These are phyloP conservation scores for Candida glaebosa DNA, from an alignment of 805 yeast genomes.

Conservation along the genomic window DNA sequence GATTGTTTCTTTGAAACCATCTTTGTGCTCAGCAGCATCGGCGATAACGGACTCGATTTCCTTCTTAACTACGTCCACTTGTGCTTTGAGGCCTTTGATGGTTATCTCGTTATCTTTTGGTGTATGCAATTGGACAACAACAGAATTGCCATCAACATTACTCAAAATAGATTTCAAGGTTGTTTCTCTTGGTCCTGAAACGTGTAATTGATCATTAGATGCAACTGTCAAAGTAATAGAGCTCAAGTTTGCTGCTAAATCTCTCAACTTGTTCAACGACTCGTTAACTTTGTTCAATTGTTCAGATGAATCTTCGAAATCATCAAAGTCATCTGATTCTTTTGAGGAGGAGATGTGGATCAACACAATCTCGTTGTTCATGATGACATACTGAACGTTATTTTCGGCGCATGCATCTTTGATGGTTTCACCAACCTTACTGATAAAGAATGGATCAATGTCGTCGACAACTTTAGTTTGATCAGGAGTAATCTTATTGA, in stretches of 20 bases:
- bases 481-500: slow-evolving; percentile 69
- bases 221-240: slow-evolving; percentile 51
- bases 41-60: slow-evolving; percentile 54
- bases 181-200: slow-evolving; percentile 55
- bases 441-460: slow-evolving; percentile 59
- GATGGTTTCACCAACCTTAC: slow-evolving; percentile 42
- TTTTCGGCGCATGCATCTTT: slow-evolving; percentile 40
- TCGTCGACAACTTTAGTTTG: slow-evolving; percentile 57
- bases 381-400: slow-evolving; percentile 56
- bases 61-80: slow-evolving; percentile 51
- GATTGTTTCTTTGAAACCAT: slow-evolving; percentile 43
- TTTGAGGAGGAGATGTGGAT: slow-evolving; percentile 47
- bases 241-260: slow-evolving; percentile 51
- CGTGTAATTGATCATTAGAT: slow-evolving; percentile 50
- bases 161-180: slow-evolving; percentile 48
- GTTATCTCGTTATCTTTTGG: slow-evolving; percentile 49
- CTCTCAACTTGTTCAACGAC: slow-evolving; percentile 56
- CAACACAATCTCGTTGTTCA: slow-evolving; percentile 52
- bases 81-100: slow-evolving; percentile 66
- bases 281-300: slow-evolving; percentile 52
- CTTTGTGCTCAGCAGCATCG: slow-evolving; percentile 51
- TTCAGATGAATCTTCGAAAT: slow-evolving; percentile 59
- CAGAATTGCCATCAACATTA: slow-evolving; percentile 36
- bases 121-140: slow-evolving; percentile 45
- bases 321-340: slow-evolving; percentile 34